Evolutionary conservation across 2,329 filamentous ascomycete genomes (phyloP).

Genomic region (Phaeosphaeriaceae sp.): DNA sequence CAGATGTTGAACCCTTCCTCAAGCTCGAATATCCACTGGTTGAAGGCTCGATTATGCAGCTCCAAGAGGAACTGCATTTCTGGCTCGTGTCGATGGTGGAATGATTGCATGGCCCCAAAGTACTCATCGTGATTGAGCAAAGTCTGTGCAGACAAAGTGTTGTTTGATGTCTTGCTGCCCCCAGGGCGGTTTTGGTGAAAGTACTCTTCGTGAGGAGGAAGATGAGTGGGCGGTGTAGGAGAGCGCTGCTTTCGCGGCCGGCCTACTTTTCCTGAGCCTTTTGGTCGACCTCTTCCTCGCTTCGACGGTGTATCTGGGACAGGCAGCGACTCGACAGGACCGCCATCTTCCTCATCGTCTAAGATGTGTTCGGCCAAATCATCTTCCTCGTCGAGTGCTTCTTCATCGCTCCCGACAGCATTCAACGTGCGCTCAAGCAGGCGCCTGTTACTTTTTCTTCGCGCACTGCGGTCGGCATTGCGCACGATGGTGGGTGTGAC

Average conservation of each 20-base stretch:
- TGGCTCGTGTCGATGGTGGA: slow-evolving; percentile 70
- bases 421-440: slow-evolving; percentile 75
- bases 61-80: slow-evolving; percentile 75
- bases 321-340: slow-evolving; percentile 37
- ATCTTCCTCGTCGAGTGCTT: slow-evolving; percentile 68
- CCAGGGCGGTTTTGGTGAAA: slow-evolving; percentile 91
- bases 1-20: slow-evolving; percentile 86
- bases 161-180: slow-evolving; percentile 82
- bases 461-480: slow-evolving; percentile 83
- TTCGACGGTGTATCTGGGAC: slow-evolving; percentile 63
- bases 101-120: slow-evolving; percentile 70
- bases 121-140: slow-evolving; percentile 93
- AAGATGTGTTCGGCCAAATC: slow-evolving; percentile 73
- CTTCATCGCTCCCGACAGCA: slow-evolving; percentile 71
- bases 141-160: slow-evolving; percentile 75
- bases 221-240: slow-evolving; percentile 78
- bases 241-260: slow-evolving; percentile 69
- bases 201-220: slow-evolving; percentile 88
- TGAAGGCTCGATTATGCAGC: slow-evolving; percentile 80
- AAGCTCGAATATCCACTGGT: slow-evolving; percentile 92
- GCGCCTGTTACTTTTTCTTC: slow-evolving; percentile 79
- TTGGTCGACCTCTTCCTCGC: slow-evolving; percentile 52
- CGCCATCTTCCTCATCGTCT: slow-evolving; percentile 30
- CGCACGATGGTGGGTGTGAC: slow-evolving; percentile 68
- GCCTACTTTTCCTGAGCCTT: slow-evolving; percentile 45